A percentile compares a stretch with the other conserved stretches of the same genome.
phyloP scores from a whole-genome alignment of 1,284 basidiomycete genomes.

The Sporisorium sorghi region DNA sequence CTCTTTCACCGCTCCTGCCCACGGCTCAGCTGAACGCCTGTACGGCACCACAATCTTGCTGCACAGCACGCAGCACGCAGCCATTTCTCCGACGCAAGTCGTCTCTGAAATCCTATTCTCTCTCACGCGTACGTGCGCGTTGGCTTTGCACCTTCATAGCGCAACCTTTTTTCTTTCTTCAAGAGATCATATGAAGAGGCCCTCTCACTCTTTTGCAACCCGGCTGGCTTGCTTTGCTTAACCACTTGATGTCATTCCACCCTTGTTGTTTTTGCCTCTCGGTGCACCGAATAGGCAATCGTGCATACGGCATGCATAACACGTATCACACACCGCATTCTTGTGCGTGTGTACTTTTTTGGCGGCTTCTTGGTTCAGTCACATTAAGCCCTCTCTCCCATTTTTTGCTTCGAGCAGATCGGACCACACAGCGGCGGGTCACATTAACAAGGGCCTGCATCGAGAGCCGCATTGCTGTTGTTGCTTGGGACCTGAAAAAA shows the following conservation, averaged over 20 bases:
- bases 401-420: neutral
- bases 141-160: slow-evolving; percentile 1
- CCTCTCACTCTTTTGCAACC: neutral
- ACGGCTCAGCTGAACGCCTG: neutral
- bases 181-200: slow-evolving; percentile 16
- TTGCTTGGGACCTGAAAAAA: neutral
- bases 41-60: neutral
- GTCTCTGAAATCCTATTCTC: neutral
- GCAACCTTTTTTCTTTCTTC: neutral
- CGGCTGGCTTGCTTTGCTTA: neutral
- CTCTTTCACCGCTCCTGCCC: neutral
- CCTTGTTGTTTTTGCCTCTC: neutral
- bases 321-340: neutral
- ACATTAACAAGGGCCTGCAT: slow-evolving; percentile 1
- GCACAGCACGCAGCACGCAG: neutral
- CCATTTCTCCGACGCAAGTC: neutral
- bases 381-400: slow-evolving; percentile 12
- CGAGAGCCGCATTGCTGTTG: slow-evolving; percentile 1
- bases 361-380: slow-evolving; percentile 12
- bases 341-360: neutral
- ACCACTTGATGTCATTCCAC: slow-evolving; percentile 5
- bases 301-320: neutral
- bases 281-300: neutral
- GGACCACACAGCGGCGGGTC: slow-evolving; percentile 1
- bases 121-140: neutral